Evolutionary conservation across 768 basidiomycete genomes (phyloP).

Genomic region (Rhizopogon roseolus): DNA sequence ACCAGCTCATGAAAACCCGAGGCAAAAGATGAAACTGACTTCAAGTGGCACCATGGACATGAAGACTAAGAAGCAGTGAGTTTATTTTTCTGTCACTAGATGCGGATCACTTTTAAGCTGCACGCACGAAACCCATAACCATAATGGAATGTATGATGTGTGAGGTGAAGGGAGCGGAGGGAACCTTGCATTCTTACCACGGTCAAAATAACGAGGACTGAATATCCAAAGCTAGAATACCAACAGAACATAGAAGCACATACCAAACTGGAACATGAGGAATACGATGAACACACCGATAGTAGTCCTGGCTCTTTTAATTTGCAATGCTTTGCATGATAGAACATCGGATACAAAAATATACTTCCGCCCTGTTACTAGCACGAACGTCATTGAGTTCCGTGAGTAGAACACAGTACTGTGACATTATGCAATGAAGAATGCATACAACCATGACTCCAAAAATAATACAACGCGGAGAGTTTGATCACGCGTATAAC

Average conservation of each 20-base stretch:
- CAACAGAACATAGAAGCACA: not conserved
- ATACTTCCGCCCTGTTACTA: not conserved
- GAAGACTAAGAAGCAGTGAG: not conserved
- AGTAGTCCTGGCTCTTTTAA: not conserved
- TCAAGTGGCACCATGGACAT: not conserved
- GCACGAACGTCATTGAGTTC: not conserved
- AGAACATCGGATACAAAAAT: not conserved
- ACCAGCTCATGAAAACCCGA: not conserved
- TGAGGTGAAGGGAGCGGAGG: not conserved
- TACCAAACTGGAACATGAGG: not conserved
- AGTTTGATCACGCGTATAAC: not conserved
- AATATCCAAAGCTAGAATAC: not conserved
- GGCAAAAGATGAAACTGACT: not conserved
- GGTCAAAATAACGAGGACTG: not conserved
- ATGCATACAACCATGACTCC: not conserved
- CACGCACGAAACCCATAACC: not conserved
- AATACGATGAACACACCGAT: not conserved
- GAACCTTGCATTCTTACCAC: not conserved
- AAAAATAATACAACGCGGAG: not conserved
- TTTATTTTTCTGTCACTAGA: not conserved
- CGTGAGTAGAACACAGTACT: not conserved
- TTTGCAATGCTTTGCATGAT: not conserved
- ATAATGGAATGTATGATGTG: not conserved
- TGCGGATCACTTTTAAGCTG: not conserved
- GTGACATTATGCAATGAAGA: not conserved